Evolutionary conservation across 2,329 filamentous ascomycete species (phyloP), one percentile per base, ranked within the genome.

Genomic region (Dryadomyces sulphureus): DNA sequence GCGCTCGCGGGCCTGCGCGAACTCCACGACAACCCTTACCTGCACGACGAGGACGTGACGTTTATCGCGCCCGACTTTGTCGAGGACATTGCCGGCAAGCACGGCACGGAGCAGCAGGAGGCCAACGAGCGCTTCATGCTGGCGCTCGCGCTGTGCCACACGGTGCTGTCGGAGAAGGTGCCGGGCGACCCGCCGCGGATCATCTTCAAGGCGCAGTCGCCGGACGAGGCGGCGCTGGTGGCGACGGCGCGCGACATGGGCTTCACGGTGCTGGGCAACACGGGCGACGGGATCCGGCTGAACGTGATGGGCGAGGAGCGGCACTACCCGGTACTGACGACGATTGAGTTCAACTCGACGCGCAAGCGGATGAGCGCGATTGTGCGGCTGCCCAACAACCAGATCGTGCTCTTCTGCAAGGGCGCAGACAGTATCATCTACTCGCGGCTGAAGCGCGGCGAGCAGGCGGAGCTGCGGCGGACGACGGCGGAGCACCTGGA

Each of bases 281-380:
- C 82, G 2, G 73, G 77, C 34, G 84, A 94, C 51, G 85, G 86
- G 45, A 83, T 98, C 51, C 77, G 85, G 45, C 59, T 98, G 46
- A 94, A 94, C 53, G 73, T 94, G 7, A 75, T 93, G 67, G 93
- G 92, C 42, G 74, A 88, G 56, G 88, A 96, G 54, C 75, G 79
- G 41, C 79, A 82, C 50, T 98, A 92, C 60, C 81, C 79, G 16
- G 82, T 98, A 27, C 74, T 98, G 41, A 96, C 94, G 63, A 94
- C 84, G 1, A 81, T 98, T 34, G 92, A 98, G 60, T 98, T 98
- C 69, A 96, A 96, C 61, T 96, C 90, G 0, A 88, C 83, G 38
- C 77, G 92, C 57, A 98, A 98, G 67, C 79, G 92, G 54, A 98
- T 98, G 92, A 96, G 89, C 63, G 86, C 89, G 2, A 95, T 98